Evolutionary conservation across 164 flowering plant genomes (phyloP), one percentile per base, ranked within the genome.

Genomic region (Tinospora cordifolia): DNA sequence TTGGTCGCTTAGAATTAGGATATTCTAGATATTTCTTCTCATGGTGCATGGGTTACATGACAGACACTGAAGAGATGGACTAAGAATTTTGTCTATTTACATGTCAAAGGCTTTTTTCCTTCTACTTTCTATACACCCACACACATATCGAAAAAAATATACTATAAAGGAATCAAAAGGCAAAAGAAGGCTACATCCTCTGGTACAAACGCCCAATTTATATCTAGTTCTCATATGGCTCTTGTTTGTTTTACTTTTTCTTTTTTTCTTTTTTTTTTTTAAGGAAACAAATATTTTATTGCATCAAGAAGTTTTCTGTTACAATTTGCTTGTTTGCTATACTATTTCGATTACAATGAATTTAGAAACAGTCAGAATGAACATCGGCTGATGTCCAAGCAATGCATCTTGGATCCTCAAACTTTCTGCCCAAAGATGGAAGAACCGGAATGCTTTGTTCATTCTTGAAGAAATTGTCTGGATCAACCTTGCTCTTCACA

Each of bases 401-500:
- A 54, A 0, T 21, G 60, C 60, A 19, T 25, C 21, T 19, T 22
- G 24, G 21, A 54, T 54, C 60, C 22, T 10, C n/a, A 15, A 21
- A 8, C 21, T 21, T 54, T 22, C n/a, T 17, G 8, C 24, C 60
- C 8, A 19, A 9, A 54, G n/a, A 8, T 67, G 40, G 57, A 47
- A 67, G 27, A 0, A 39, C 22, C 36, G 71, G 71, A 51, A 69
- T 69, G 62, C 63, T 69, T 69, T 69, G 71, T 36, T 51, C 63
- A 12, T 69, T 54, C 9, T 73, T 72, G 40, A 81, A 84, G 73
- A 80, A 84, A 69, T 84, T 80, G 0, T 49, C 68, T 0, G 84
- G 84, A 72, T 84, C 83, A 67, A 78, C 80, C 40, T 10, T 59
- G 8, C 77, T 74, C 74, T 84, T 84, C 54, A 80, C 79, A 15